Conservation (phyloP, 1,284 basidiomycete species). For the Malassezia japonica region DNA sequence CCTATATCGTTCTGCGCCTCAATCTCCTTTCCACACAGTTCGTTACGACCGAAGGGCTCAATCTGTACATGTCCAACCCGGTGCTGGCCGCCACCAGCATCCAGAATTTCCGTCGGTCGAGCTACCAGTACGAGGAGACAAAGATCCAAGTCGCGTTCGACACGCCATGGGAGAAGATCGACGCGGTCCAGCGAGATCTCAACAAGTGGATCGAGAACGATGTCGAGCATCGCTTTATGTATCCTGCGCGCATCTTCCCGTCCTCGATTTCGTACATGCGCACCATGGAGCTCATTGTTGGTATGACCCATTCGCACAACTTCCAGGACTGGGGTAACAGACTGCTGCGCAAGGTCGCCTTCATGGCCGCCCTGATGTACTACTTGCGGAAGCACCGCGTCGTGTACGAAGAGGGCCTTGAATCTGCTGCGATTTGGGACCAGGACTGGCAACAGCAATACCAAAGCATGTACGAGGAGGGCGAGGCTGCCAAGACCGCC, state of each 20-base stretch:
- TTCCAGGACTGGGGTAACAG: slow-evolving; percentile 45
- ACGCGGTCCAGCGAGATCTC: slow-evolving; percentile 41
- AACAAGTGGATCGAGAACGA: slow-evolving; percentile 45
- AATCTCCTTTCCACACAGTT: slow-evolving; percentile 38
- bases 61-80: slow-evolving; percentile 38
- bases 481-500: background rate
- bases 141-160: slow-evolving; percentile 37
- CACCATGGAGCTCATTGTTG: slow-evolving; percentile 35
- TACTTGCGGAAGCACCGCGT: slow-evolving; percentile 45
- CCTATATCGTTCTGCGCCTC: slow-evolving; percentile 39
- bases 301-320: slow-evolving; percentile 43
- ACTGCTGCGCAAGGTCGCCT: slow-evolving; percentile 37
- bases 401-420: slow-evolving; percentile 19
- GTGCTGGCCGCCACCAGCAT: slow-evolving; percentile 32
- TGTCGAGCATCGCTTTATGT: slow-evolving; percentile 39
- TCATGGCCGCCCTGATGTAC: slow-evolving; percentile 39
- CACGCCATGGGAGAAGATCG: slow-evolving; percentile 39
- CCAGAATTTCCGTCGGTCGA: slow-evolving; percentile 37
- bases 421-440: background rate
- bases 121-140: slow-evolving; percentile 40
- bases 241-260: slow-evolving; percentile 36
- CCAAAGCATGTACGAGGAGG: background rate
- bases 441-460: background rate
- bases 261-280: slow-evolving; percentile 41
- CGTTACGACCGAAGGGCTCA: slow-evolving; percentile 24